Evolutionary conservation across 768 basidiomycete species (phyloP).

Genomic region (Artomyces pyxidatus): DNA sequence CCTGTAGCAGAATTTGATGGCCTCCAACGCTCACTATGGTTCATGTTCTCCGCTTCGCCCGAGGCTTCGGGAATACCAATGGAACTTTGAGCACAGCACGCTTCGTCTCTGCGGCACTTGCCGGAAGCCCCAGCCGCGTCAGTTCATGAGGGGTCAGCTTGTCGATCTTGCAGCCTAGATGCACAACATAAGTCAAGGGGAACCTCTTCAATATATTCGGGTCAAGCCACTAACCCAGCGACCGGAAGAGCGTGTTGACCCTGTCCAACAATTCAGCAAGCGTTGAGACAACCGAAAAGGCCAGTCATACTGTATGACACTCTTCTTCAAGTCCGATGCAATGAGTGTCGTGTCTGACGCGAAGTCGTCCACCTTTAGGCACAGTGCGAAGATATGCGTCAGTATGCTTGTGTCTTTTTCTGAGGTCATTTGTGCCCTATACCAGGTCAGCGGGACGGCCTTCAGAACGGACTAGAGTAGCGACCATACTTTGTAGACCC

Average conservation of each 20-base stretch:
- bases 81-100: conserved; percentile 71
- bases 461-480: background rate
- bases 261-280: conserved; percentile 24
- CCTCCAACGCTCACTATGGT: too few relatives aligned
- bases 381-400: conserved; percentile 74
- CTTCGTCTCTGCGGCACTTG: conserved; percentile 53
- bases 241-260: conserved; percentile 65
- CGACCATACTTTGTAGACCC: conserved; percentile 53
- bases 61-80: conserved; percentile 71
- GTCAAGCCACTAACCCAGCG: conserved; percentile 43
- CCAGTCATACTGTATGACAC: conserved; percentile 49
- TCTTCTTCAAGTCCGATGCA: conserved; percentile 68
- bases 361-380: conserved; percentile 72
- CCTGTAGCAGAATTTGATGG: too few relatives aligned
- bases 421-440: conserved; percentile 44
- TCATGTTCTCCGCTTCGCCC: conserved; percentile 25
- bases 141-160: conserved; percentile 54
- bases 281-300: background rate
- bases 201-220: too few relatives aligned
- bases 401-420: conserved; percentile 64
- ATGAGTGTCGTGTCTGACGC: conserved; percentile 59
- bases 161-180: conserved; percentile 63
- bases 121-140: conserved; percentile 58
- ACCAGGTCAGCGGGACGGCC: background rate
- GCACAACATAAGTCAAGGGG: background rate